Evolutionary conservation across 495 filamentous ascomycete genomes (phyloP), one percentile per base, ranked within the genome.

Genomic region (Penicillium fimorum): DNA sequence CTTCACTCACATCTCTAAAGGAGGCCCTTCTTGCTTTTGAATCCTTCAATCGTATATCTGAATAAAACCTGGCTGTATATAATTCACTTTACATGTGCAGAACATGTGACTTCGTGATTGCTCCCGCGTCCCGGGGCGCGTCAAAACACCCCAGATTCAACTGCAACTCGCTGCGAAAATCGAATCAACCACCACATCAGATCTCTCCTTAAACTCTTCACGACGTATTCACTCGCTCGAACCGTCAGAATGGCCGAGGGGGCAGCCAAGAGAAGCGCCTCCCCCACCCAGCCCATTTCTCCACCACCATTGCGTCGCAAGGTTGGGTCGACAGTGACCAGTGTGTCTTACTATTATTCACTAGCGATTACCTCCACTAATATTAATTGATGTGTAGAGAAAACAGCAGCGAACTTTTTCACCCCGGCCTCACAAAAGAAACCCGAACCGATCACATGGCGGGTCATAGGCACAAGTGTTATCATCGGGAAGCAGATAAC

Each of bases 401-500:
- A 77, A 69, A 77, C 86, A 1, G 85, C 95, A 10, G 79, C 87
- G 12, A 90, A 79, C 35, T 99, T 99, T 73, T 97, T 99, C 75
- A 96, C 86, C 0, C 92, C 94, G 1, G 66, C 79, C 0, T 96
- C 91, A 5, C 80, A 96, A 66, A 97, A 96, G 72, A 83, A 87
- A 45, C 91, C 89, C 5, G 87, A 91, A 30, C 84, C 81, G 35
- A 83, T 87, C 27, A 80, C 72, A n/a, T 97, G 95, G 91, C 76
- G 79, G 25, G 76, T 83, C 33, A 62, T 88, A 10, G 85, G 82
- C 58, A 85, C 78, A 11, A 91, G 84, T 17, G 68, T 97, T 7
- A 77, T 97, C 7, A 78, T 92, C n/a, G 94, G 84, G 29, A 87
- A 83, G 58, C 92, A 92, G 64, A 61, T 73, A 20, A 71, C 82